Evolutionary conservation across 2,329 filamentous ascomycete genomes (phyloP).

Genomic region (Capronia epimyces): DNA sequence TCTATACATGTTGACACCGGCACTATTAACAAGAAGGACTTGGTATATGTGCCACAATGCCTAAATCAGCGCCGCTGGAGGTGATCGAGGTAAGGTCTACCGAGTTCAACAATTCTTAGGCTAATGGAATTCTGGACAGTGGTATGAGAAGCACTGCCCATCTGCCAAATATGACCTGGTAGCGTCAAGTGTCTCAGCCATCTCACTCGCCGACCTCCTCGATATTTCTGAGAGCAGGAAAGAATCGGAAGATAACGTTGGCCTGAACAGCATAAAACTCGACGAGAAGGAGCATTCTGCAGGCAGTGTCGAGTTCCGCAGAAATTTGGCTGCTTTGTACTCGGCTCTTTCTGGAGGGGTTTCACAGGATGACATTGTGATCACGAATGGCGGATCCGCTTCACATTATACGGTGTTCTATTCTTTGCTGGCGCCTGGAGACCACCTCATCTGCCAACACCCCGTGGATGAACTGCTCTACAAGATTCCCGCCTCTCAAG

Average conservation of each 20-base stretch:
- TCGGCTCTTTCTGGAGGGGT: conserved; percentile 46
- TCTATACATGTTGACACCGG: too few species aligned
- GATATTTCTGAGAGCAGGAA: conserved; percentile 48
- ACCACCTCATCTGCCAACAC: conserved; percentile 82
- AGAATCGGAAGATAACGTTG: conserved; percentile 15
- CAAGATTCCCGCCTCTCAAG: conserved; percentile 65
- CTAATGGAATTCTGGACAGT: conserved; percentile 39
- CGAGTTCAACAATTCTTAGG: not conserved
- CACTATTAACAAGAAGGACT: not conserved
- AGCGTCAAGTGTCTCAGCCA: conserved; percentile 70
- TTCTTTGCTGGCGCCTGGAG: conserved; percentile 62
- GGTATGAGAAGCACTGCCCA: conserved; percentile 53
- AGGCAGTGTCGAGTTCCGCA: conserved; percentile 29
- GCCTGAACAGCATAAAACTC: conserved; percentile 27
- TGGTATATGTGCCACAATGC: not conserved
- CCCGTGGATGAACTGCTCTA: conserved; percentile 86
- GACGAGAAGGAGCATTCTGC: conserved; percentile 30
- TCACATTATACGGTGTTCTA: conserved; percentile 82
- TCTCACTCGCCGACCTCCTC: conserved; percentile 64
- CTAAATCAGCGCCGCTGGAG: not conserved
- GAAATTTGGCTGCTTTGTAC: conserved; percentile 33
- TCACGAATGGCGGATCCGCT: conserved; percentile 73
- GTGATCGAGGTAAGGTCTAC: conserved; percentile 10
- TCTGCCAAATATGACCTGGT: conserved; percentile 62
- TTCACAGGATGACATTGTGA: conserved; percentile 61